Percentiles rank a stretch among this genome's conserved stretches.
These are phyloP conservation scores for Lichtheimia ramosa DNA, from an alignment of 371 early-diverging fungal species.

Conservation along the genomic window DNA sequence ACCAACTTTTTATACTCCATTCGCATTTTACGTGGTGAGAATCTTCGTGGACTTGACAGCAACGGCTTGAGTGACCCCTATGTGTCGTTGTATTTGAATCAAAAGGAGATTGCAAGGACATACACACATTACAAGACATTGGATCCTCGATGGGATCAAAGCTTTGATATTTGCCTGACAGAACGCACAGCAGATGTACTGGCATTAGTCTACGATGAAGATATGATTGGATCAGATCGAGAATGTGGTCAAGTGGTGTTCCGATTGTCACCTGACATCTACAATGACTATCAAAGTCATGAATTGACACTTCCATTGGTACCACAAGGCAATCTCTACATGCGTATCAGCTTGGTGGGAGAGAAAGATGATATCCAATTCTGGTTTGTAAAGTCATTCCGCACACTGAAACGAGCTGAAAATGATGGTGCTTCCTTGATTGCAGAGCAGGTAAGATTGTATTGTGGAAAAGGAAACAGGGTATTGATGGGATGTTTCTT, in stretches of 20 bases:
- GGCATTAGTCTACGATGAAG: constrained; percentile 74
- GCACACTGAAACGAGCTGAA: constrained; percentile 71
- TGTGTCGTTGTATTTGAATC: constrained; percentile 62
- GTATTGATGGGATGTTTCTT: neutral
- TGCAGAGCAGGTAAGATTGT: constrained; percentile 57
- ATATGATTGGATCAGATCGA: constrained; percentile 77
- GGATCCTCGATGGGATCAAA: constrained; percentile 92
- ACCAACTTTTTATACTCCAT: constrained; percentile 50
- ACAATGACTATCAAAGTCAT: constrained; percentile 72
- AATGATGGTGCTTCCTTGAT: constrained; percentile 70
- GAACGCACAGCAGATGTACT: constrained; percentile 59
- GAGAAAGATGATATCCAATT: constrained; percentile 92
- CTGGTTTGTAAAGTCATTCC: constrained; percentile 85
- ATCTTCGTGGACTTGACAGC: constrained; percentile 51
- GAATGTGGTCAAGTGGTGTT: constrained; percentile 71
- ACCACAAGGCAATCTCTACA: constrained; percentile 80
- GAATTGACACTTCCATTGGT: constrained; percentile 84
- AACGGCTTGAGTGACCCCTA: constrained; percentile 72
- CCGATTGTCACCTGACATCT: constrained; percentile 59
- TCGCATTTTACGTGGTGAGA: constrained; percentile 58
- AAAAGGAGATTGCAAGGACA: constrained; percentile 56
- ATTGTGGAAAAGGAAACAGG: constrained; percentile 11
- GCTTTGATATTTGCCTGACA: constrained; percentile 72
- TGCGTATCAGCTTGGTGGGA: constrained; percentile 86
- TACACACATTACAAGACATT: constrained; percentile 69